Percentiles rank a stretch among this genome's conserved stretches.
These are phyloP conservation scores for Rusavskia elegans DNA, from an alignment of 495 filamentous ascomycete species.

Conservation along the genomic window DNA sequence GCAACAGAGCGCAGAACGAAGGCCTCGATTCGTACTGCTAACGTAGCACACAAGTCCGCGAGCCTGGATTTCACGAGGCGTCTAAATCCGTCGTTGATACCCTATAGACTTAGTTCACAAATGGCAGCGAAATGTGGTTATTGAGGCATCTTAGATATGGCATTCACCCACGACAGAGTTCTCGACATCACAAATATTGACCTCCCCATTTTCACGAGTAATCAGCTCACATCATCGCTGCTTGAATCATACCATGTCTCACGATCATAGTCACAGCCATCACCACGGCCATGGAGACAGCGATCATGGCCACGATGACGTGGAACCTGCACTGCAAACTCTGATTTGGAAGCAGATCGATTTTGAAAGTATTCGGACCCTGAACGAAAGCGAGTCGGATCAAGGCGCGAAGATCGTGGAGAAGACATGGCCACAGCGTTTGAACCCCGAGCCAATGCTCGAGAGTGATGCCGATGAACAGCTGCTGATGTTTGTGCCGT, in stretches of 20 bases:
- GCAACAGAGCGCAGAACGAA: neutral
- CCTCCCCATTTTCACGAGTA: no score
- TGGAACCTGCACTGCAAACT: conserved; percentile 74
- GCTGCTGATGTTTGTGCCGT: conserved; percentile 85
- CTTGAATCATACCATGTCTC: conserved; percentile 10
- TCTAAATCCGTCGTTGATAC: no score
- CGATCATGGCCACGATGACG: conserved; percentile 35
- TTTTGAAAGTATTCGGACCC: conserved; percentile 67
- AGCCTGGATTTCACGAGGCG: no score
- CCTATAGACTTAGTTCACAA: no score
- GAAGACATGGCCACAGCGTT: conserved; percentile 77
- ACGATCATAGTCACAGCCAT: conserved; percentile 21
- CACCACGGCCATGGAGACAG: conserved; percentile 19
- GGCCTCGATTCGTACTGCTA: neutral
- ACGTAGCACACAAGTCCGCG: no score
- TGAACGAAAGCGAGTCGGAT: conserved; percentile 59
- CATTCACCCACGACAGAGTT: no score
- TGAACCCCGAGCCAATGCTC: conserved; percentile 55
- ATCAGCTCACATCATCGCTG: neutral
- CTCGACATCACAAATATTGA: no score
- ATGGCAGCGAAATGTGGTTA: no score
- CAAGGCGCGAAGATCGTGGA: conserved; percentile 62
- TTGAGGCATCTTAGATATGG: no score
- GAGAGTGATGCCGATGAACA: conserved; percentile 84
- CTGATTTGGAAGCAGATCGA: conserved; percentile 82